Base-by-base conservation (phyloP, 768 basidiomycete genomes). In the Mycena metata region DNA sequence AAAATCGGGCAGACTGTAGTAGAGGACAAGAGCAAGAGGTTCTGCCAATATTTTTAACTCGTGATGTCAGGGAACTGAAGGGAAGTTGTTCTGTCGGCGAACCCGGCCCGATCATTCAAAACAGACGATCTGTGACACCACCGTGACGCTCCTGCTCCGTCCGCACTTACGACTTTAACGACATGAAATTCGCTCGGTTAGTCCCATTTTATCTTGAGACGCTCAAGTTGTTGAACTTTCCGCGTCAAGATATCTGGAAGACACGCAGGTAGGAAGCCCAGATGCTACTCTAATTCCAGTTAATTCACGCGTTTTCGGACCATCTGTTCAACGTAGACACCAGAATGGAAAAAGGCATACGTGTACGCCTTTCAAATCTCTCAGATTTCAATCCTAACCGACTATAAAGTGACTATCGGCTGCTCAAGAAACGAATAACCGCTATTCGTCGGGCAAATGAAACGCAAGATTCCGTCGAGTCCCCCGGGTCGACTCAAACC, bases 291-390 rank as follows among this genome's bases (percentile, higher is more conserved):
- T 52, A 15, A 42, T 36, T 26, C 43, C 33, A 43, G 1, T 35
- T 35, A 43, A 59, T 33, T 36, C 13, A 56, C 9, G 5, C n/a
- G 43, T 24, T 47, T 41, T 43, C 61, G 30, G 30, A 30, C 30
- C 30, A 30, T 30, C 30, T 30, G 30, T 33, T 39, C 23, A 26
- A 35, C 62, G 63, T 63, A 93, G 93, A 89, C 86, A 35, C 88
- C 91, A 2, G 93, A 94, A 78, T 94, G 90, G 90, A 88, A 89
- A 70, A 86, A 82, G 70, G 89, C 88, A 1, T 90, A 92, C 75
- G 90, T 91, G 90, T 88, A 82, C 76, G n/a, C 24, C 6, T 21
- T 23, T 26, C 33, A 45, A 26, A 50, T 56, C 60, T 23, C 64
- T 41, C 26, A 24, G 23, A 43, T 33, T 51, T 69, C 30, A 45